Base-by-base conservation (phyloP, 2,329 filamentous ascomycete species). In the Trichoderma polysporum region DNA sequence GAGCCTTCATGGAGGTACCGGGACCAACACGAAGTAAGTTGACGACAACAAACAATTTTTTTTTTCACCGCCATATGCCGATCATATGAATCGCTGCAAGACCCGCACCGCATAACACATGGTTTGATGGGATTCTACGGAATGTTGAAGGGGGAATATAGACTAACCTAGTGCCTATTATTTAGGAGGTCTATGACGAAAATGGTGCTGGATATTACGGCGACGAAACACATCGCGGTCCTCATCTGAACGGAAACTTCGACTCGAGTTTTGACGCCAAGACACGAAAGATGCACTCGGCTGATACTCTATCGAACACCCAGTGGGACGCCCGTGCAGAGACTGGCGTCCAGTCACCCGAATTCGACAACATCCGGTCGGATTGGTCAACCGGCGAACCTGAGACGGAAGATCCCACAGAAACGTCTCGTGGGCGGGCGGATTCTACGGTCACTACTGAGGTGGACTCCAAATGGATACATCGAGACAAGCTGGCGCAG, bases 401-500 rank as follows among this genome's bases (percentile, higher is more conserved):
- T 12, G 69, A 71, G 53, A 69, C 69, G 8, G 74, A 78, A 31
- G 69, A 75, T 33, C 68, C 72, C 57, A 71, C 72, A 61, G 69
- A 73, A 70, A 49, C 69, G 63, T 47, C 75, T 73, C 69, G 73
- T 17, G 72, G 73, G 29, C 67, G 72, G 4, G 54, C 68, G 9
- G 74, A 76, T 37, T 60, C 75, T 64, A 73, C 74, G 12, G 71
- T 71, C 9, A 80, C 83, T 37, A 79, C 82, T 37, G 88, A 90
- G 68, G 49, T 47, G 5, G 84, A 87, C 68, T 91, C 88, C 35
- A 90, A 92, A 77, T 95, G 92, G 92, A 94, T 95, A 72, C 92
- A 95, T 74, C 84, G 92, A 66, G 92, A 95, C 79, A 94, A 94
- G 79, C 80, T 95, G 69, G 91, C 91, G 64, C 87, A 87, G 74